These are phyloP conservation scores for Hondaea fermentalgiana DNA, from an alignment of 108 stramenopile genomes.

Conservation along the genomic window DNA sequence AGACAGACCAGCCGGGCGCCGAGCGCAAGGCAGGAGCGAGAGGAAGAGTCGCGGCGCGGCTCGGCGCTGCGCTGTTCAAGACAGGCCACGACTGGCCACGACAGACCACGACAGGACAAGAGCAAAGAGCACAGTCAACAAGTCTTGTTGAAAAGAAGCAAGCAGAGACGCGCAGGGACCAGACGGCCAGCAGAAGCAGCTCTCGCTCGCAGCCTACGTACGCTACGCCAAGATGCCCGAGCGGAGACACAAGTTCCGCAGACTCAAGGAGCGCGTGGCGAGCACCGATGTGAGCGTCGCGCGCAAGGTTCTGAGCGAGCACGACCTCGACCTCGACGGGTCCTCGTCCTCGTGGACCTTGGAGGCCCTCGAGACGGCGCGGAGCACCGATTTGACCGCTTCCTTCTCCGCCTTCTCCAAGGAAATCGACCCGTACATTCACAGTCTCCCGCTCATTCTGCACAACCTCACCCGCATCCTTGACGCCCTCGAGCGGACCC, in stretches of 20 bases:
- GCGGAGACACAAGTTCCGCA: not conserved
- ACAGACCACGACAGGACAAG: too few relatives aligned
- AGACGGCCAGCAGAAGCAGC: not conserved
- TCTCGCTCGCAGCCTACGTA: not conserved
- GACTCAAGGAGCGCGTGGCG: not conserved
- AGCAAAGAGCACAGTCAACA: too few relatives aligned
- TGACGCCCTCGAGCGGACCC: not conserved
- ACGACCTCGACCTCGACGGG: not conserved
- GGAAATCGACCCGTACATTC: not conserved
- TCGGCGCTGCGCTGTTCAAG: too few relatives aligned
- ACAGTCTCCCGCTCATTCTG: slow-evolving; percentile 5
- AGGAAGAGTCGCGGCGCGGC: too few relatives aligned
- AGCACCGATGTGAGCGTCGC: not conserved
- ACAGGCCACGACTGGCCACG: too few relatives aligned
- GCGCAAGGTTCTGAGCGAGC: not conserved
- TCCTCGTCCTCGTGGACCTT: not conserved
- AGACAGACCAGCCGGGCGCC: too few relatives aligned
- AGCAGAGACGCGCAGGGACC: too few relatives aligned
- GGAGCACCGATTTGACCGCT: not conserved
- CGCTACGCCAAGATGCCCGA: not conserved
- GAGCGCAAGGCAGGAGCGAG: too few relatives aligned
- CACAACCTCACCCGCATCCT: not conserved
- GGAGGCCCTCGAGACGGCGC: not conserved
- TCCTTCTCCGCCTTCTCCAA: not conserved
- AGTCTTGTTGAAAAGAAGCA: too few relatives aligned